Evolutionary conservation across 2,329 filamentous ascomycete genomes (phyloP).

Genomic region (Colletotrichum chlorophyti): DNA sequence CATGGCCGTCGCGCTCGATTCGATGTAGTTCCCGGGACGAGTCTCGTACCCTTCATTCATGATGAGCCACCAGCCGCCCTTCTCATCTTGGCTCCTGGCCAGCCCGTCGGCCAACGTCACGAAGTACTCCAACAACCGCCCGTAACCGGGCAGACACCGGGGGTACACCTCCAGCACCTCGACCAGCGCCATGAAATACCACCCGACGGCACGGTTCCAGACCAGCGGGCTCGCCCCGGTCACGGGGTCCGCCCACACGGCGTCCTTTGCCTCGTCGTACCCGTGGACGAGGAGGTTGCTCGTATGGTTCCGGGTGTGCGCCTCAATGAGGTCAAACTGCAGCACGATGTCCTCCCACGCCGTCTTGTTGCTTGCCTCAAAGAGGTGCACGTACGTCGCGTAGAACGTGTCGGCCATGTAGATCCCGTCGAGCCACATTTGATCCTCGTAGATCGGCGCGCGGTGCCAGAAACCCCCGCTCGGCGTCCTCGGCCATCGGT

Average conservation of each 20-base stretch:
- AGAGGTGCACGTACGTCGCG: conserved; percentile 46
- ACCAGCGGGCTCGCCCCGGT: conserved; percentile 59
- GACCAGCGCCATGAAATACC: conserved; percentile 59
- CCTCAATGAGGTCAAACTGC: conserved; percentile 53
- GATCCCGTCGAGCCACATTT: conserved; percentile 66
- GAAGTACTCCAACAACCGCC: conserved; percentile 46
- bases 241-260: conserved; percentile 56
- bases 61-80: conserved; percentile 64
- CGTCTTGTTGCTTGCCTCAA: conserved; percentile 43
- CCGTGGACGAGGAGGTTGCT: conserved; percentile 58
- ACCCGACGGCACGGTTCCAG: conserved; percentile 61
- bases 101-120: conserved; percentile 48
- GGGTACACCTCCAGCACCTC: conserved; percentile 56
- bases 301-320: conserved; percentile 45
- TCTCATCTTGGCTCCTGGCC: conserved; percentile 46
- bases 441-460: conserved; percentile 48
- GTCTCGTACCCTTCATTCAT: conserved; percentile 57
- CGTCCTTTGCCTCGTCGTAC: conserved; percentile 55
- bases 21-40: conserved; percentile 62
- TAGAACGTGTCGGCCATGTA: conserved; percentile 57
- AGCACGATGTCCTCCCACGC: conserved; percentile 52
- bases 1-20: conserved; percentile 65
- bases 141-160: conserved; percentile 42
- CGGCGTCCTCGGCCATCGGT: conserved; percentile 55
- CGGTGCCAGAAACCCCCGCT: conserved; percentile 62